phyloP scores from a whole-genome alignment of 2,329 filamentous ascomycete genomes.

The Penicillium italicum region DNA sequence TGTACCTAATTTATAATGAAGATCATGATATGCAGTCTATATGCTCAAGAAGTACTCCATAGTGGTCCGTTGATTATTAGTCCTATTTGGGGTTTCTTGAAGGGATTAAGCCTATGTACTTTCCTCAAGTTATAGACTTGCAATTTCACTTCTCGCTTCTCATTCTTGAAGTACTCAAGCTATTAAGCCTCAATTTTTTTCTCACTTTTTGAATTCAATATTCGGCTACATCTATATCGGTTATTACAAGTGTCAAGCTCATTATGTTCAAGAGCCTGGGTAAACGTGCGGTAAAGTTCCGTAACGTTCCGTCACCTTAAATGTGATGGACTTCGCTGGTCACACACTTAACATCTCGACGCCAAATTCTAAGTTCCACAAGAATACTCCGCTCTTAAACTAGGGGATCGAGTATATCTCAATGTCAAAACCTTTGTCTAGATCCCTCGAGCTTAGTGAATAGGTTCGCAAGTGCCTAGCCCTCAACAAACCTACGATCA shows the following conservation, averaged over 20 bases:
- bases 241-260: not conserved
- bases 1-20: not conserved
- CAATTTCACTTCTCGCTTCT: too few relatives aligned
- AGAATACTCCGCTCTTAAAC: not conserved
- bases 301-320: not conserved
- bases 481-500: not conserved
- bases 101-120: too few relatives aligned
- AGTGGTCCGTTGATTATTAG: too few relatives aligned
- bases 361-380: not conserved
- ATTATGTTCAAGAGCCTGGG: too few relatives aligned
- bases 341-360: not conserved
- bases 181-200: too few relatives aligned
- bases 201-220: not conserved
- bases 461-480: not conserved
- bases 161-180: too few relatives aligned
- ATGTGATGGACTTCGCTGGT: not conserved
- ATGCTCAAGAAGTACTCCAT: not conserved
- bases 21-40: not conserved
- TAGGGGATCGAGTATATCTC: not conserved
- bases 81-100: too few relatives aligned
- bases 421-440: not conserved
- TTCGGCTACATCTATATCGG: not conserved
- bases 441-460: not conserved
- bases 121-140: too few relatives aligned
- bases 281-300: not conserved